Percentiles rank a stretch among this genome's conserved stretches.
phyloP scores from a whole-genome alignment of 768 basidiomycete species.

The Podaxis sp. region DNA sequence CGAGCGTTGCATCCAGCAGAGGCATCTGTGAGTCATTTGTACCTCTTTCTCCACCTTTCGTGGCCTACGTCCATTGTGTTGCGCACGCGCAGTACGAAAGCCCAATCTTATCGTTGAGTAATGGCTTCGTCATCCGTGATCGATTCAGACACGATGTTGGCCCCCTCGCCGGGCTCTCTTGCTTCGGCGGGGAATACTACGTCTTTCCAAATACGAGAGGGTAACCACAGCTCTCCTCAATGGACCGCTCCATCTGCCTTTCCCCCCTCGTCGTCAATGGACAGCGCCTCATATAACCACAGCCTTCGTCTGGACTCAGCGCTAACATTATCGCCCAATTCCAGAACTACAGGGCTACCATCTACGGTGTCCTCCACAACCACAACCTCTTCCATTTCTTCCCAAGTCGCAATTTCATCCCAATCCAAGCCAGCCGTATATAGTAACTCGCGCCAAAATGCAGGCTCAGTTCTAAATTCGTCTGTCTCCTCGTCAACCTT shows the following conservation, averaged over 20 bases:
- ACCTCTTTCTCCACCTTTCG: slow-evolving; percentile 20
- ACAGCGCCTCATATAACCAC: slow-evolving; percentile 19
- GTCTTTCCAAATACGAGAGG: slow-evolving; percentile 24
- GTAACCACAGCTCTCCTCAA: slow-evolving; percentile 19
- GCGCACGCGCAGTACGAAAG: slow-evolving; percentile 16
- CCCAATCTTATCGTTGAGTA: slow-evolving; percentile 18
- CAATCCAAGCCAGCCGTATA: slow-evolving; percentile 26
- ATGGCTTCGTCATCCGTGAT: slow-evolving; percentile 22
- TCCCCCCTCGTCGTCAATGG: slow-evolving; percentile 12
- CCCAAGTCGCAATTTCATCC: slow-evolving; percentile 52
- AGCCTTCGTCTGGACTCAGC: slow-evolving; percentile 36
- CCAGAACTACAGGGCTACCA: slow-evolving; percentile 53
- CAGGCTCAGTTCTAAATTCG: slow-evolving; percentile 43
- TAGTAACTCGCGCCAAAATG: slow-evolving; percentile 44
- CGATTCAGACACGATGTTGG: slow-evolving; percentile 17
- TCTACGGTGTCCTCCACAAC: slow-evolving; percentile 44
- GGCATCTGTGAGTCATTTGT: slow-evolving; percentile 34
- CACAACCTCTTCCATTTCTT: slow-evolving; percentile 23
- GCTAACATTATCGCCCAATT: slow-evolving; percentile 52
- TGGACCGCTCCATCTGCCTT: slow-evolving; percentile 21
- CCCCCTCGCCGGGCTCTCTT: slow-evolving; percentile 22
- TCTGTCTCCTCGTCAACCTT: slow-evolving; percentile 37
- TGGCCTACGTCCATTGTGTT: slow-evolving; percentile 28
- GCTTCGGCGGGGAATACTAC: slow-evolving; percentile 19
- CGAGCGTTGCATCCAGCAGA: neutral